Conservation (phyloP, 2,329 filamentous ascomycete genomes). For the Zymoseptoria passerinii region DNA sequence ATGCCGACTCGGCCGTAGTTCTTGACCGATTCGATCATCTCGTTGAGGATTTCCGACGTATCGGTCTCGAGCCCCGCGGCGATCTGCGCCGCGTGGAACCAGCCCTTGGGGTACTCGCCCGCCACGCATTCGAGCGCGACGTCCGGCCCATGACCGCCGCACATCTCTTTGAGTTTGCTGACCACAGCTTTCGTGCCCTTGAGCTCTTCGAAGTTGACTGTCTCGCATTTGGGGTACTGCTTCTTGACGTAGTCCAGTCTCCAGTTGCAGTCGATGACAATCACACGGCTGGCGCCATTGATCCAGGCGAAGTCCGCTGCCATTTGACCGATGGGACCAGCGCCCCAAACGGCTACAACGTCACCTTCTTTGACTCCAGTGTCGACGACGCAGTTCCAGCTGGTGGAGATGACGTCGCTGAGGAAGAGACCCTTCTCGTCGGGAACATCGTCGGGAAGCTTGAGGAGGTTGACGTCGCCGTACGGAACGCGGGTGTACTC, state of each 20-base stretch:
- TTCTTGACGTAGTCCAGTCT: slow-evolving; percentile 60
- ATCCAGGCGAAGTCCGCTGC: slow-evolving; percentile 57
- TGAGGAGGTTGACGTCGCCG: slow-evolving; percentile 71
- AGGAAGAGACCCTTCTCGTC: slow-evolving; percentile 79
- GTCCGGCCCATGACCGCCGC: slow-evolving; percentile 61
- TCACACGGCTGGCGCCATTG: slow-evolving; percentile 67
- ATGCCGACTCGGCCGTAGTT: slow-evolving; percentile 68
- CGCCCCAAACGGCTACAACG: slow-evolving; percentile 77
- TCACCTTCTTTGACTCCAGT: slow-evolving; percentile 72
- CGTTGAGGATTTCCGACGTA: slow-evolving; percentile 71
- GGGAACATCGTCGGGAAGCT: slow-evolving; percentile 68
- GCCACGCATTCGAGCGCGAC: slow-evolving; percentile 61
- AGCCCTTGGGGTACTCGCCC: slow-evolving; percentile 55
- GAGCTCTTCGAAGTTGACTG: slow-evolving; percentile 61
- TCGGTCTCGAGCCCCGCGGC: slow-evolving; percentile 69
- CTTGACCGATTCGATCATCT: slow-evolving; percentile 66
- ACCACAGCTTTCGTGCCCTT: slow-evolving; percentile 56
- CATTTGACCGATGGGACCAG: slow-evolving; percentile 78
- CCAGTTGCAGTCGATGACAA: slow-evolving; percentile 69
- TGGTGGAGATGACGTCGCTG: slow-evolving; percentile 70
- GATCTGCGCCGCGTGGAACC: slow-evolving; percentile 53
- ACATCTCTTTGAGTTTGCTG: slow-evolving; percentile 63
- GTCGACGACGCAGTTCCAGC: slow-evolving; percentile 75
- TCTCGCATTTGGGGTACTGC: slow-evolving; percentile 57
- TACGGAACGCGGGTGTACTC: slow-evolving; percentile 78